Conservation (phyloP, 169 alveolate species). For the Plasmodium chabaudi region DNA sequence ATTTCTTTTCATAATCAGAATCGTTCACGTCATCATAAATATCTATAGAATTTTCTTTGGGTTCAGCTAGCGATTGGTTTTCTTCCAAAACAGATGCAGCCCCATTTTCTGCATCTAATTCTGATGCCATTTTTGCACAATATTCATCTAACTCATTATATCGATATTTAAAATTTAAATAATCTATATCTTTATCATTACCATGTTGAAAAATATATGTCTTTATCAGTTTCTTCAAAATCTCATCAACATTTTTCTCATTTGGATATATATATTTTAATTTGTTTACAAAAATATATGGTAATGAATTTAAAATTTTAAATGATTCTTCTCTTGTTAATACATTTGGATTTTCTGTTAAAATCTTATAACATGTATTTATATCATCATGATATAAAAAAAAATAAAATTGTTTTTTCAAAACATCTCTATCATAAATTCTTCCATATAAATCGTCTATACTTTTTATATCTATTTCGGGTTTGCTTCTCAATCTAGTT, state of each 20-base stretch:
- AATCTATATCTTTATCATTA: constrained; percentile 57
- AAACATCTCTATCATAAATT: constrained; percentile 80
- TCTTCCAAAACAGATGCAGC: too few species aligned
- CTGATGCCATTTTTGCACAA: constrained; percentile 13
- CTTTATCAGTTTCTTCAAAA: constrained; percentile 78
- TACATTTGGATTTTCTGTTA: constrained; percentile 82
- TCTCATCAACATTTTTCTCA: constrained; percentile 78
- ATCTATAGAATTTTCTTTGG: not conserved
- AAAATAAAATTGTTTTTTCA: constrained; percentile 84
- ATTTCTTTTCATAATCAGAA: constrained; percentile 34
- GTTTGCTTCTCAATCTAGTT: constrained; percentile 80
- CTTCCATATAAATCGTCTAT: constrained; percentile 84
- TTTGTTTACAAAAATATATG: constrained; percentile 78
- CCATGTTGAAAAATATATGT: constrained; percentile 83
- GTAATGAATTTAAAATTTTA: constrained; percentile 77
- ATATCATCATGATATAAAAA: constrained; percentile 85
- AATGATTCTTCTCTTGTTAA: constrained; percentile 80
- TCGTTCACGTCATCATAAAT: constrained; percentile 35
- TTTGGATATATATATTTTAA: constrained; percentile 81
- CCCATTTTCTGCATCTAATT: not conserved
- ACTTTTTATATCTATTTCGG: constrained; percentile 79
- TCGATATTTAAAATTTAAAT: constrained; percentile 54
- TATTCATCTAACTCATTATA: constrained; percentile 61
- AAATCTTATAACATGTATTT: constrained; percentile 78
- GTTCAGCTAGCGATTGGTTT: not conserved